Evolutionary conservation across 2,329 filamentous ascomycete species (phyloP).

Genomic region (Orbilia brochopaga): DNA sequence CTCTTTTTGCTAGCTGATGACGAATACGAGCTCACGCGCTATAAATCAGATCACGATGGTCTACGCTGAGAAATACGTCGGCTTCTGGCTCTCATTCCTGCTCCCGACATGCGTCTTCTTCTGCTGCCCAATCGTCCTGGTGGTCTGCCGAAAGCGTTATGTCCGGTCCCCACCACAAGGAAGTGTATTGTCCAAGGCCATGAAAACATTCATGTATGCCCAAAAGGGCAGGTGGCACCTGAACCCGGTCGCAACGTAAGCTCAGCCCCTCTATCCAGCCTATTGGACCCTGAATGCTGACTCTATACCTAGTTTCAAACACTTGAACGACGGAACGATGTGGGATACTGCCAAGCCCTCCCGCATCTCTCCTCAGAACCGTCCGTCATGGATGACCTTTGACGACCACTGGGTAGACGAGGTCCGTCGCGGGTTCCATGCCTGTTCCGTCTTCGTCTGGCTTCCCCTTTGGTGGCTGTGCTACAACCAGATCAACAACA

Average conservation of each 20-base stretch:
- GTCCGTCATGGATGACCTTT: slow-evolving; percentile 78
- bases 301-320: slow-evolving; percentile 57
- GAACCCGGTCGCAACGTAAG: slow-evolving; percentile 67
- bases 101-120: slow-evolving; percentile 72
- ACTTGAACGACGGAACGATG: slow-evolving; percentile 66
- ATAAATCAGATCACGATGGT: slow-evolving; percentile 68
- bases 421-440: slow-evolving; percentile 71
- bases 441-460: slow-evolving; percentile 66
- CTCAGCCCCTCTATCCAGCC: slow-evolving; percentile 26
- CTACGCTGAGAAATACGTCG: slow-evolving; percentile 76
- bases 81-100: slow-evolving; percentile 75
- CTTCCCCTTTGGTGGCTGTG: slow-evolving; percentile 69
- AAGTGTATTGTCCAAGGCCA: slow-evolving; percentile 72
- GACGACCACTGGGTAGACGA: slow-evolving; percentile 85
- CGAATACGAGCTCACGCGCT: neutral
- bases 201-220: slow-evolving; percentile 67
- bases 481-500: slow-evolving; percentile 66
- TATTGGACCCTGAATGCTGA: neutral
- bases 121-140: slow-evolving; percentile 67
- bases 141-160: slow-evolving; percentile 69
- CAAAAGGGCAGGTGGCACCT: slow-evolving; percentile 69
- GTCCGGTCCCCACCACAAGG: slow-evolving; percentile 70
- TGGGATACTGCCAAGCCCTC: slow-evolving; percentile 75
- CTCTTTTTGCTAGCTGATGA: slow-evolving; percentile 57
- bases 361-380: slow-evolving; percentile 63